These are phyloP conservation scores for Phtheirospermum japonicum DNA, from an alignment of 257 asterid species.

Conservation along the genomic window DNA sequence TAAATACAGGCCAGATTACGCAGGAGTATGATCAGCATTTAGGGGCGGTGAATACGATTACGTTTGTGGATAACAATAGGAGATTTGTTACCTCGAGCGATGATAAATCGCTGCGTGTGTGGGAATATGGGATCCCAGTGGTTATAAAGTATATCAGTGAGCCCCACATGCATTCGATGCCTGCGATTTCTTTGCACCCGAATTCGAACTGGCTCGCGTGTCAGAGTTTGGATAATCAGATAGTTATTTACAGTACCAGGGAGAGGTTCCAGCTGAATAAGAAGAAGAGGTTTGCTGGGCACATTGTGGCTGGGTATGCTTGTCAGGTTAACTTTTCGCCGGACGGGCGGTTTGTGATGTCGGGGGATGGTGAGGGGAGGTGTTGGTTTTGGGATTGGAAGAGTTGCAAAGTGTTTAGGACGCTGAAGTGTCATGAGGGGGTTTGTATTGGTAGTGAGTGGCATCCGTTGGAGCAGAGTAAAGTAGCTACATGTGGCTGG, in stretches of 20 bases:
- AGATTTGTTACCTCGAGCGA: constrained; percentile 98
- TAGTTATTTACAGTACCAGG: constrained; percentile 86
- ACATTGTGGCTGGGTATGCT: constrained; percentile 93
- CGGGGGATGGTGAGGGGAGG: constrained; percentile 98
- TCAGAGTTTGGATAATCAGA: constrained; percentile 98
- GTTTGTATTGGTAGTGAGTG: constrained; percentile 91
- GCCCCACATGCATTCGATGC: constrained; percentile 99
- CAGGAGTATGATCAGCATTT: constrained; percentile 99
- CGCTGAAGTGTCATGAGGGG: constrained; percentile 92
- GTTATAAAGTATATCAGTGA: constrained; percentile 97
- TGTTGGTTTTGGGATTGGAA: constrained; percentile 99
- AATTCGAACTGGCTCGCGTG: constrained; percentile 96
- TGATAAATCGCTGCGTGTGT: constrained; percentile 90
- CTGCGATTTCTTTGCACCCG: constrained; percentile 83
- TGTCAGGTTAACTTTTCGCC: constrained; percentile 99
- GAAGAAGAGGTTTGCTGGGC: constrained; percentile 98
- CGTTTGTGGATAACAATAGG: constrained; percentile 92
- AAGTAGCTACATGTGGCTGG: constrained; percentile 99
- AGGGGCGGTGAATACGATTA: constrained; percentile 96
- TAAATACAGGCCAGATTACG: constrained; percentile 87
- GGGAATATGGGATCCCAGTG: constrained; percentile 99
- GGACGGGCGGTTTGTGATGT: constrained; percentile 92
- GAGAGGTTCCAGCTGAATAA: constrained; percentile 97
- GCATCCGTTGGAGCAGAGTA: constrained; percentile 99
- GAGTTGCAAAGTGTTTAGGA: constrained; percentile 92